A percentile compares a stretch with the other conserved stretches of the same genome.
These are phyloP conservation scores for Xanthoconium separans DNA, from an alignment of 1,284 basidiomycete genomes.

Conservation along the genomic window DNA sequence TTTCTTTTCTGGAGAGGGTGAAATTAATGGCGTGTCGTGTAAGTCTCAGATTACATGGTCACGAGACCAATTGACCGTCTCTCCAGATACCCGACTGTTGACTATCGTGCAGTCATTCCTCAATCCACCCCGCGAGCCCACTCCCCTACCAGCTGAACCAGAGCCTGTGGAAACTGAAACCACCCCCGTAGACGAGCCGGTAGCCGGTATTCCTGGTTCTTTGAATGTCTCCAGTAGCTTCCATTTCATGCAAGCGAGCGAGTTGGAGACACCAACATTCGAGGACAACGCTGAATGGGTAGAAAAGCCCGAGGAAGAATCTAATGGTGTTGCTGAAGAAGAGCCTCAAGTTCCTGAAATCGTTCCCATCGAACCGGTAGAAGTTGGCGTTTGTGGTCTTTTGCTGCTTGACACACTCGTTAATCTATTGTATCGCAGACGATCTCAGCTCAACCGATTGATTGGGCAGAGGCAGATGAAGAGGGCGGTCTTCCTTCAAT, in stretches of 20 bases:
- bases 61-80: slow-evolving; percentile 4
- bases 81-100: slow-evolving; percentile 54
- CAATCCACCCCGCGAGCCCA: slow-evolving; percentile 43
- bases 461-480: slow-evolving; percentile 58
- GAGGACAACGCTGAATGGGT: slow-evolving; percentile 54
- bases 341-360: slow-evolving; percentile 30
- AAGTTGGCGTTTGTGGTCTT: slow-evolving; percentile 13
- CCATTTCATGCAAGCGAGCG: slow-evolving; percentile 77
- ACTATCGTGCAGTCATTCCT: slow-evolving; percentile 54
- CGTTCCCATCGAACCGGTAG: slow-evolving; percentile 26
- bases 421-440: slow-evolving; percentile 18
- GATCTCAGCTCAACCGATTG: slow-evolving; percentile 36
- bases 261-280: slow-evolving; percentile 54
- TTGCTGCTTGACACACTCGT: not conserved
- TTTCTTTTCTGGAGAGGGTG: slow-evolving; percentile 55
- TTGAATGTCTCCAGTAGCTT: slow-evolving; percentile 51
- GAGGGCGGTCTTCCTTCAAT: slow-evolving; percentile 59
- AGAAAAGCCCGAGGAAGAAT: slow-evolving; percentile 39
- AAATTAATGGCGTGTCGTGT: slow-evolving; percentile 62
- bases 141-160: slow-evolving; percentile 30
- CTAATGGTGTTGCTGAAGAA: slow-evolving; percentile 27
- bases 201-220: slow-evolving; percentile 34
- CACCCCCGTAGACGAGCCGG: slow-evolving; percentile 21
- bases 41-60: slow-evolving; percentile 22
- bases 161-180: slow-evolving; percentile 24